Percentiles rank a stretch among this genome's conserved stretches.
These are phyloP conservation scores for Aphanomyces astaci DNA, from an alignment of 352 stramenopile genomes.

Conservation along the genomic window DNA sequence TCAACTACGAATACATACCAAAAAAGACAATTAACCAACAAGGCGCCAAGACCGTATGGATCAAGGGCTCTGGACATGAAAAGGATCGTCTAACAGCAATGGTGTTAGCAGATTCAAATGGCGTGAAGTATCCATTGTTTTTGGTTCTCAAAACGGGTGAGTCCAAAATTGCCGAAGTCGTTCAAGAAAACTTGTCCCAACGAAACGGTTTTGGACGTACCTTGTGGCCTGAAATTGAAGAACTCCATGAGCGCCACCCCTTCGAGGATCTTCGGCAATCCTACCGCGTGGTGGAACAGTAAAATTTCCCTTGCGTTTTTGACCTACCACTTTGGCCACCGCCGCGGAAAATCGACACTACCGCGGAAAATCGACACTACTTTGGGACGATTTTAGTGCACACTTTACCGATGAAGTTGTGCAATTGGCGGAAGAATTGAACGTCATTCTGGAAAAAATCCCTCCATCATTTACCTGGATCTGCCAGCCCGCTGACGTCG, in stretches of 20 bases:
- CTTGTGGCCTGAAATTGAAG: conserved; percentile 23
- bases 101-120: conserved; percentile 25
- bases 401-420: conserved; percentile 12
- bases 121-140: conserved; percentile 28
- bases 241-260: conserved; percentile 16
- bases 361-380: neutral
- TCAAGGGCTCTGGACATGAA: conserved; percentile 20
- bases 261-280: conserved; percentile 29
- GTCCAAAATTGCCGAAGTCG: neutral
- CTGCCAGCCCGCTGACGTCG: conserved; percentile 7
- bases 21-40: conserved; percentile 19
- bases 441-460: conserved; percentile 12
- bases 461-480: conserved; percentile 7
- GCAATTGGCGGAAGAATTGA: neutral
- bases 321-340: conserved; percentile 23
- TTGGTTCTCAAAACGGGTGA: conserved; percentile 28
- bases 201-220: conserved; percentile 25
- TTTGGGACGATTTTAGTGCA: conserved; percentile 16
- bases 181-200: conserved; percentile 9
- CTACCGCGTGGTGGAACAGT: conserved; percentile 30
- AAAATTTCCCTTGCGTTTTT: conserved; percentile 28
- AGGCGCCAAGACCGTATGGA: conserved; percentile 28
- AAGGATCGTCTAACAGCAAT: conserved; percentile 34
- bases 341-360: neutral
- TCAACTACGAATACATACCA: conserved; percentile 30